Base-by-base conservation (phyloP, 129 eudicot species). In the Helianthus tuberosus region DNA sequence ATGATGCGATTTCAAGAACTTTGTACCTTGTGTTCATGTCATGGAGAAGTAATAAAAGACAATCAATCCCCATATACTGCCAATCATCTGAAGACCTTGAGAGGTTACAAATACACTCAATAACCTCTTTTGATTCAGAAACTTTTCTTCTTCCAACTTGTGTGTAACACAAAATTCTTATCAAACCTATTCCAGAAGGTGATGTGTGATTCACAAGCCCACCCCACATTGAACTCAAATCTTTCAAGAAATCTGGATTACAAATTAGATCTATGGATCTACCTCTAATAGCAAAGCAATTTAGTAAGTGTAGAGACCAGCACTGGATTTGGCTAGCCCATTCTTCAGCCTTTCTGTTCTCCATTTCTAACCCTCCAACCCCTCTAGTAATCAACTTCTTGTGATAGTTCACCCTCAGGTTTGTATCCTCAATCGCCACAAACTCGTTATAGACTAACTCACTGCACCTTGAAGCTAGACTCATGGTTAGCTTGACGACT, bases 261-360 rank as follows among this genome's bases (percentile, higher is more conserved):
- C 92, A 87, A 0, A 92, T 89, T 20, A 87, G 81, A 75, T 84
- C 69, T 63, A 92, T 82, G 10, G 84, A 84, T 78, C 91, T 89
- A 27, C 82, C 86, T 76, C 88, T 85, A 52, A 84, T 67, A 23
- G 96, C 95, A 74, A 92, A 92, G 55, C 98, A 87, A 49, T 87
- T 89, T n/a, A 92, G 76, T 48, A 92, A 80, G 68, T 90, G 93
- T 55, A 92, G 47, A 50, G 88, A 87, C 98, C 98, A 92, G 49
- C 95, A 87, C 66, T 92, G 98, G 1, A 86, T 83, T 71, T 92
- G 96, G 67, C 98, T 89, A 69, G 98, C 92, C 98, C 98, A 89
- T 80, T 92, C 96, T 71, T 89, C 98, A 4, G 96, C 98, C 72
- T 92, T 92, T 62, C 86, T 65, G 32, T 85, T 86, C 79, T 92